Base-by-base conservation (phyloP, 179 eudicot genomes). In the Gypsophila paniculata region DNA sequence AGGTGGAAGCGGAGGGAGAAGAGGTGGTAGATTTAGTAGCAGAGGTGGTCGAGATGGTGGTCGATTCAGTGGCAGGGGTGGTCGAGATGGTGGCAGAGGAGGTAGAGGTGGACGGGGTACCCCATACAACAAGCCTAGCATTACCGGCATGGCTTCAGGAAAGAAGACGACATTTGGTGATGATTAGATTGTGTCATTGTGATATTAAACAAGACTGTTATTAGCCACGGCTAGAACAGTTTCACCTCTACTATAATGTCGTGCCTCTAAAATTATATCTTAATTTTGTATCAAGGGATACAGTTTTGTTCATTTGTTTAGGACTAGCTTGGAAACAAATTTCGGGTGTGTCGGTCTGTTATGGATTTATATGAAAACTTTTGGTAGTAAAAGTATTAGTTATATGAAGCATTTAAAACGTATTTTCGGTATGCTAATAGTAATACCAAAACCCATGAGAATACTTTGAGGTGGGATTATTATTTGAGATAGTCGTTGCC, bases 1-100 rank as follows among this genome's bases (percentile, higher is more conserved):
- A 5, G 54, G 84, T 46, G 76, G 83, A 12, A 68, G 83, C 7
- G 69, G 84, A 6, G 76, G 86, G 9, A 61, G 80, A 58, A 82
- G 84, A 73, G 82, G 75, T 53, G 75, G 82, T 39, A n/a, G 82
- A 5, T 74, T 70, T 14, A 49, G 84, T 2, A 82, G 80, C 42
- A 61, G 81, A 32, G 52, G 73, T 46, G 83, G 86, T 18, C 42
- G 68, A 36, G 68, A 32, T 0, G 14, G 69, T 63, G 68, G 68
- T 5, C 7, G 68, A 10, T 64, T 64, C 51, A 18, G 68, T 39
- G 68, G 68, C 1, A 19, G 51, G 2, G 68, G 68, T 18, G 39
- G 68, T 10, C 18, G 68, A 12, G 32, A 13, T 65, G 53, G 69
- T 10, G 69, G 53, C 14, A 4, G 69, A 2, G 69, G 69, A 2